Evolutionary conservation across 805 yeast genomes (phyloP).

Genomic region (Zygosaccharomyces bisporus): DNA sequence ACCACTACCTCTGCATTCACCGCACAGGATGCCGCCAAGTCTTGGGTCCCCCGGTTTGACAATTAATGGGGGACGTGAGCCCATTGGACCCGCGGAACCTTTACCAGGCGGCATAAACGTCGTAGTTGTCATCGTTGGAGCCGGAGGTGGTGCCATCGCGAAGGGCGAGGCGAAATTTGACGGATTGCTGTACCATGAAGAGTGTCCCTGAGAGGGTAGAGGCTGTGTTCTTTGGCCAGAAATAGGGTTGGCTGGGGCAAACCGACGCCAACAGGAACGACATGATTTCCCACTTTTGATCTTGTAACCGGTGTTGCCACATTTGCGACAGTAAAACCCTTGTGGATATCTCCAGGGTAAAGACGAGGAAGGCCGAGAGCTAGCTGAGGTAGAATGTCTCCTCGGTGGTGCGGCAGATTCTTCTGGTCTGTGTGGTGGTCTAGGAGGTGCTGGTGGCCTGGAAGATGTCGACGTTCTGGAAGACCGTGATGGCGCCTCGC

Average conservation of each 20-base stretch:
- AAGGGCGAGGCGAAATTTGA: conserved; percentile 12
- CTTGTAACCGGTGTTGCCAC: conserved; percentile 69
- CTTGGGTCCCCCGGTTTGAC: conserved; percentile 77
- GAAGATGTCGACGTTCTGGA: conserved; percentile 19
- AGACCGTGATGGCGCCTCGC: conserved; percentile 12
- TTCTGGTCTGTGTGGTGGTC: conserved; percentile 12
- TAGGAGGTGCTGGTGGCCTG: conserved; percentile 11
- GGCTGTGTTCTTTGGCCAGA: conserved; percentile 1
- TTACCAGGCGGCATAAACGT: conserved; percentile 6
- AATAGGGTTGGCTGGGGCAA: conserved; percentile 41
- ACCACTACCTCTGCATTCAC: conserved; percentile 68
- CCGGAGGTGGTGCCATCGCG: conserved; percentile 20
- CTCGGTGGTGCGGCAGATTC: conserved; percentile 6
- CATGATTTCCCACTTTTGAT: conserved; percentile 61
- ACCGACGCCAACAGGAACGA: conserved; percentile 63
- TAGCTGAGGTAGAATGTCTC: conserved; percentile 2
- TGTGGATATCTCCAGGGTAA: conserved; percentile 68
- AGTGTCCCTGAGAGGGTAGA: background rate
- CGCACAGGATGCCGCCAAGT: conserved; percentile 70
- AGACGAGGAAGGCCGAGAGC: conserved; percentile 9
- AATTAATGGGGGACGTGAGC: conserved; percentile 31
- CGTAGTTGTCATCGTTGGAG: conserved; percentile 9
- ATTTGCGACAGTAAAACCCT: conserved; percentile 58
- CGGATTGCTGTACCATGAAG: conserved; percentile 7
- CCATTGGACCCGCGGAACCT: conserved; percentile 26